These are phyloP conservation scores for Clavispora phyllophila DNA, from an alignment of 805 yeast species.

Conservation along the genomic window DNA sequence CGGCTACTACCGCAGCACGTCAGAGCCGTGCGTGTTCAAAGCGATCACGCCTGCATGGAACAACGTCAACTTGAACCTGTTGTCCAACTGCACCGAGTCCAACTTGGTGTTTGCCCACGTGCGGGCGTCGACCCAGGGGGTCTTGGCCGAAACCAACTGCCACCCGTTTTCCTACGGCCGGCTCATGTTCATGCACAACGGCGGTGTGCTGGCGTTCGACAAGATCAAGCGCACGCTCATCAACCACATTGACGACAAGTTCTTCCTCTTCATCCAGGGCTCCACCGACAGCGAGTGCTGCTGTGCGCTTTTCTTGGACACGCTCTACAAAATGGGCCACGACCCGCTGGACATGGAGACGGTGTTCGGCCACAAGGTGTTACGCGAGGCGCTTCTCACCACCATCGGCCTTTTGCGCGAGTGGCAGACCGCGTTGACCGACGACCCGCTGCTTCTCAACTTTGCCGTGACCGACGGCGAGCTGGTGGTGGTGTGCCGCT, in stretches of 20 bases:
- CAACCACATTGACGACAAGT: constrained; percentile 72
- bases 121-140: constrained; percentile 94
- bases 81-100: constrained; percentile 85
- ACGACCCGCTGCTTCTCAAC: constrained; percentile 75
- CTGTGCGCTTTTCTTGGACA: constrained; percentile 81
- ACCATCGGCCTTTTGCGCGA: constrained; percentile 72
- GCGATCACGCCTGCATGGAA: constrained; percentile 99
- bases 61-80: constrained; percentile 78
- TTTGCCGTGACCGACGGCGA: constrained; percentile 95
- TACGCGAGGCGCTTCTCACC: constrained; percentile 64
- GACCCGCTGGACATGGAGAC: constrained; percentile 47
- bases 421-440: constrained; percentile 66
- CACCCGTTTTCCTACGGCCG: constrained; percentile 90
- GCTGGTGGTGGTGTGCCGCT: constrained; percentile 79
- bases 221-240: constrained; percentile 69
- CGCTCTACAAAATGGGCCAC: constrained; percentile 67
- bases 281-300: constrained; percentile 95
- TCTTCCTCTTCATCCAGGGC: constrained; percentile 79
- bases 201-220: constrained; percentile 73
- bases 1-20: constrained; percentile 65
- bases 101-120: constrained; percentile 90
- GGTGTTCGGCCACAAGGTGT: constrained; percentile 45
- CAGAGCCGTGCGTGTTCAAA: constrained; percentile 86
- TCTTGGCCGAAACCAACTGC: constrained; percentile 89
- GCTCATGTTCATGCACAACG: constrained; percentile 96